phyloP scores from a whole-genome alignment of 2,329 filamentous ascomycete species.

The Aspergillus felis region DNA sequence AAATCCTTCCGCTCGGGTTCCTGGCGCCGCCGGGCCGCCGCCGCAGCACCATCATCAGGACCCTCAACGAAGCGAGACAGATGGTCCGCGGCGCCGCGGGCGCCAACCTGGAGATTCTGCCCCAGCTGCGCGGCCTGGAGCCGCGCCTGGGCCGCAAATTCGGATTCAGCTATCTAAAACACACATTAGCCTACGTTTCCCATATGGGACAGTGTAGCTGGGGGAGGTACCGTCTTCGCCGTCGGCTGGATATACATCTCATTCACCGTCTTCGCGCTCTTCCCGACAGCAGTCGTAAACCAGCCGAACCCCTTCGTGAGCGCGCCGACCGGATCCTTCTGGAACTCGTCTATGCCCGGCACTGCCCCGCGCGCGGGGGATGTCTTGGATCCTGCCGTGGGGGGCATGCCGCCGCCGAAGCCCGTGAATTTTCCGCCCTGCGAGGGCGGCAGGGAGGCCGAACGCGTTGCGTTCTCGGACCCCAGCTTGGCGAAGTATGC shows the following conservation, averaged over 20 bases:
- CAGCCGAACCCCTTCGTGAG: conserved; percentile 91
- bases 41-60: conserved; percentile 45
- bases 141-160: conserved; percentile 70
- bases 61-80: conserved; percentile 89
- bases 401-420: conserved; percentile 74
- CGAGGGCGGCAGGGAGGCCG: conserved; percentile 72
- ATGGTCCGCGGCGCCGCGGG: conserved; percentile 70
- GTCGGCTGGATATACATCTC: conserved; percentile 90
- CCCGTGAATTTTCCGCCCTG: conserved; percentile 91
- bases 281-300: conserved; percentile 82
- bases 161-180: conserved; percentile 69
- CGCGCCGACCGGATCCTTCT: conserved; percentile 83
- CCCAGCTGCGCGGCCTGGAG: conserved; percentile 50
- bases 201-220: background rate
- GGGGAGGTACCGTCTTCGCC: conserved; percentile 66
- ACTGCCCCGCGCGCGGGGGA: conserved; percentile 1
- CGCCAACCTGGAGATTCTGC: conserved; percentile 61
- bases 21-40: conserved; percentile 43
- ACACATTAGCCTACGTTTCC: background rate
- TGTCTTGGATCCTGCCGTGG: conserved; percentile 38
- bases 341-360: conserved; percentile 78
- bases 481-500: conserved; percentile 86
- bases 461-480: conserved; percentile 71
- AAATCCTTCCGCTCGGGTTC: conserved; percentile 73
- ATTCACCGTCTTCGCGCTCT: conserved; percentile 87